Evolutionary conservation across 176 grass and related monocot species (phyloP).

Genomic region (Oryza meyeriana): DNA sequence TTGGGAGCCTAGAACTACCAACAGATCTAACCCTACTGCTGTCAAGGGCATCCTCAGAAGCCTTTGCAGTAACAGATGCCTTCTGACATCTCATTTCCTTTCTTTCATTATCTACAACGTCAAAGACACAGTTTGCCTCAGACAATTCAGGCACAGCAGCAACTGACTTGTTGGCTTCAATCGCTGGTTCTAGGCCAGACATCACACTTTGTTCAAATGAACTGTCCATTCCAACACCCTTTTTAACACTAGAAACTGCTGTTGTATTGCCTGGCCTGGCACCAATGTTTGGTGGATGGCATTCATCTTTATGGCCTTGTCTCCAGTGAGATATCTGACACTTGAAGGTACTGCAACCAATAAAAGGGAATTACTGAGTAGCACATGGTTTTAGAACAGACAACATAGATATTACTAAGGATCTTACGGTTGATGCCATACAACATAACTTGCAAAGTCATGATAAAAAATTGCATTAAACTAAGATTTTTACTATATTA

Average conservation of each 20-base stretch:
- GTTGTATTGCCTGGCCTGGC: slow-evolving; percentile 20
- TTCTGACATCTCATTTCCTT: slow-evolving; percentile 9
- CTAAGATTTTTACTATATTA: neutral
- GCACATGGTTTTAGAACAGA: slow-evolving; percentile 21
- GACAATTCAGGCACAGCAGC: slow-evolving; percentile 15
- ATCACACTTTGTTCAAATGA: slow-evolving; percentile 15
- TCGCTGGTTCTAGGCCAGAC: neutral
- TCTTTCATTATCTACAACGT: neutral
- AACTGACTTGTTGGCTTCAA: slow-evolving; percentile 4
- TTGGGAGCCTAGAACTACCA: slow-evolving; percentile 19
- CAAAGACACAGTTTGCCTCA: neutral
- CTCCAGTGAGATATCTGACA: slow-evolving; percentile 94
- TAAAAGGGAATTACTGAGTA: slow-evolving; percentile 20
- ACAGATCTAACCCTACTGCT: neutral
- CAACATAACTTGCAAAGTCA: slow-evolving; percentile 7
- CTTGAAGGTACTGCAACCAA: slow-evolving; percentile 66
- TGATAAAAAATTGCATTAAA: neutral
- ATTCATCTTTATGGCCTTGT: slow-evolving; percentile 85
- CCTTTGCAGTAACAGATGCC: neutral
- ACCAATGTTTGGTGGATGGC: slow-evolving; percentile 40
- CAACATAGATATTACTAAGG: neutral
- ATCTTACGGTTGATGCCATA: neutral
- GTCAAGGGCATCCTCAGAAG: slow-evolving; percentile 11
- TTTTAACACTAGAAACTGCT: slow-evolving; percentile 24
- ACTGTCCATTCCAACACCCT: slow-evolving; percentile 13